Base-by-base conservation (phyloP, 192 early-diverging fungal genomes). In the Podila minutissima region DNA sequence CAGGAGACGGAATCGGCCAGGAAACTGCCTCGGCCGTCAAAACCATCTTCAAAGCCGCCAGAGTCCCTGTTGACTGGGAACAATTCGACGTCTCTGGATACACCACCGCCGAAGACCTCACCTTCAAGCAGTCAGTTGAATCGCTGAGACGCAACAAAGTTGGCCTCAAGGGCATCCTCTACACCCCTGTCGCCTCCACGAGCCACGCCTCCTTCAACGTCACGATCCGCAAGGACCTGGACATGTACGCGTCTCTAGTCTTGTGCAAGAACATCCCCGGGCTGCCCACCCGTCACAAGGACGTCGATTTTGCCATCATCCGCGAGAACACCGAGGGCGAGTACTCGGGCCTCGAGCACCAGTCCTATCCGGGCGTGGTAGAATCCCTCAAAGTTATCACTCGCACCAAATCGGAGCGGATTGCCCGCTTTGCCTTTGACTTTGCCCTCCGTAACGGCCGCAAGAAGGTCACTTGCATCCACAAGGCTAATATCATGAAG, bases 401-500 rank as follows among this genome's bases (percentile, higher is more conserved):
- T 50, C 90, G 93, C 67, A 89, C 90, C 72, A 99, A 99, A 90
- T 97, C 97, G 49, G 97, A 99, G 89, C 94, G 97, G 67, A 99
- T 99, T 87, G 97, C 97, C 38, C 93, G 93, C 78, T 98, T 95
- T 74, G 97, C 97, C 37, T 99, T 99, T 77, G 97, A 99, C 87
- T 99, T 96, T 85, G 97, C 97, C 38, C 87, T 98, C 84, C 95
- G 96, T 84, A 96, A 98, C 89, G 89, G 89, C 83, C 92, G 97
- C 72, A 98, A 99, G 93, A 96, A 94, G 90, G 97, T 99, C 62
- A 99, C 97, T 12, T 92, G 91, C 74, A 95, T 99, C 69, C 97
- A 99, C 93, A 99, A 99, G 92, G 98, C 98, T 86, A 99, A 99
- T 88, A 99, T 99, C 84, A 99, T 99, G 97, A 99, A 99, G 89